phyloP scores from a whole-genome alignment of 306 rosid genomes.

The Clitoria ternatea region DNA sequence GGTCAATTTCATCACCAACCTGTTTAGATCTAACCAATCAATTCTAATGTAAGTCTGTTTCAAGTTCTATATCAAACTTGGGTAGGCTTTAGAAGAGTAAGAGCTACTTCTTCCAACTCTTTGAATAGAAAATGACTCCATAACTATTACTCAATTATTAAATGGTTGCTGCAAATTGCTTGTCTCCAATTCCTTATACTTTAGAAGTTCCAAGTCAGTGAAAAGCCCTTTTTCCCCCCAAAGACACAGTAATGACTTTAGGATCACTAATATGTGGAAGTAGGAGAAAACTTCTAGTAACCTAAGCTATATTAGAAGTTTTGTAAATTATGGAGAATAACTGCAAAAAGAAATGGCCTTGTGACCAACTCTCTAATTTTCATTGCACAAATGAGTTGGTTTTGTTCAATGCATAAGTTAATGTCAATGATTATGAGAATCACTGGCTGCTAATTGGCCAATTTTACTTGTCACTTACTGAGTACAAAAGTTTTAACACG shows the following conservation, averaged over 20 bases:
- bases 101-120: slow-evolving; percentile 39
- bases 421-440: not conserved
- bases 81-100: slow-evolving; percentile 23
- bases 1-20: slow-evolving; percentile 40
- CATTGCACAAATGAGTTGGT: not conserved
- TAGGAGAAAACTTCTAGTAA: not conserved
- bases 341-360: not conserved
- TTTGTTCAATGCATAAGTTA: not conserved
- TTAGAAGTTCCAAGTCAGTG: not conserved
- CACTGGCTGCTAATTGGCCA: not conserved
- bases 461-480: not conserved
- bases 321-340: not conserved
- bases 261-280: slow-evolving; percentile 2
- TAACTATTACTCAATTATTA: slow-evolving; percentile 10
- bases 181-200: not conserved
- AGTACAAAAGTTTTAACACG: not conserved
- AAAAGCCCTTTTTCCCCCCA: not conserved
- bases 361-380: not conserved
- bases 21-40: slow-evolving; percentile 34
- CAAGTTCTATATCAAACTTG: slow-evolving; percentile 28
- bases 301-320: not conserved
- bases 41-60: slow-evolving; percentile 8
- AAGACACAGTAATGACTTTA: not conserved
- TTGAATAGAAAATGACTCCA: slow-evolving; percentile 6
- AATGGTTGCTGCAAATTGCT: not conserved